These are phyloP conservation scores for Trichoderma brevicompactum DNA, from an alignment of 2,329 filamentous ascomycete genomes.

Conservation along the genomic window DNA sequence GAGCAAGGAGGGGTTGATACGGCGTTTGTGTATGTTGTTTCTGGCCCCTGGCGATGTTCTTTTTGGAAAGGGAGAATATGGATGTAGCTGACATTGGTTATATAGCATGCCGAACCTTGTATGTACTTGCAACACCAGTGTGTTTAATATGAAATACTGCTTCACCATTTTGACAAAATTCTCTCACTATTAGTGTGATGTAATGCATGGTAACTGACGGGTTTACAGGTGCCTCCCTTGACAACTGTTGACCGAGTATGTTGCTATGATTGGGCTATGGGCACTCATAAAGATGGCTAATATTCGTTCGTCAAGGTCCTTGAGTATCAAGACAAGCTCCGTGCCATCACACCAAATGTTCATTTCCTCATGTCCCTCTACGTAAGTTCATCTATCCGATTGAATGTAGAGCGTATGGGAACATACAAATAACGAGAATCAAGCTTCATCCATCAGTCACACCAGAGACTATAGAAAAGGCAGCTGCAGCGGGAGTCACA, in stretches of 20 bases:
- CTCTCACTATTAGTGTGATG: neutral
- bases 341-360: conserved; percentile 63
- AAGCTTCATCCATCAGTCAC: conserved; percentile 65
- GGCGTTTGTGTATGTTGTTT: conserved; percentile 53
- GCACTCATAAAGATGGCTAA: neutral
- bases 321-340: conserved; percentile 66
- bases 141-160: neutral
- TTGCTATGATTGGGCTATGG: conserved; percentile 21
- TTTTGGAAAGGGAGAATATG: conserved; percentile 27
- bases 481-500: conserved; percentile 70
- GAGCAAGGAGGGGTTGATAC: conserved; percentile 68
- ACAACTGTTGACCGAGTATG: conserved; percentile 55
- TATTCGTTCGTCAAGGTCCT: conserved; percentile 53
- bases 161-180: neutral
- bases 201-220: neutral
- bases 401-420: neutral
- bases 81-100: conserved; percentile 31
- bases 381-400: conserved; percentile 39
- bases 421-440: conserved; percentile 14
- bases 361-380: conserved; percentile 77
- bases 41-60: neutral
- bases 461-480: conserved; percentile 71
- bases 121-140: conserved; percentile 21
- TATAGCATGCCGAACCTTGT: conserved; percentile 63
- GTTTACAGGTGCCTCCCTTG: conserved; percentile 54